These are phyloP conservation scores for Leccinum huronense DNA, from an alignment of 1,284 basidiomycete species.

Conservation along the genomic window DNA sequence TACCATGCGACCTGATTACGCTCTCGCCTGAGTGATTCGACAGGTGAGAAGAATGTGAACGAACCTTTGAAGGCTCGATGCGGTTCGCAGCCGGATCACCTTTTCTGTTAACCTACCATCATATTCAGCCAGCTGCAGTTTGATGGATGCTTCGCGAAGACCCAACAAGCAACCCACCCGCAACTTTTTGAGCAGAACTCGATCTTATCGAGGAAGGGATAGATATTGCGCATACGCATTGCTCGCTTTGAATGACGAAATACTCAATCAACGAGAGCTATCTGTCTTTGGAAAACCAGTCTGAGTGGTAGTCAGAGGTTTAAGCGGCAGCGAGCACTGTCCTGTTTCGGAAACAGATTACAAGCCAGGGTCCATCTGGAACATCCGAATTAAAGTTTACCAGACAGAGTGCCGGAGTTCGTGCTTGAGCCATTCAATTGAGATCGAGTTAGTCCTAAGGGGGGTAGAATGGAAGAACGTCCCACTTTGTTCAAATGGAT, in stretches of 20 bases:
- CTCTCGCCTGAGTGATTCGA: neutral
- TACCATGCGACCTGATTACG: constrained; percentile 46
- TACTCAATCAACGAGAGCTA: neutral
- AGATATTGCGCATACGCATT: too few species aligned
- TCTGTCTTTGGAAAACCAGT: neutral
- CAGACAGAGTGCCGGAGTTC: neutral
- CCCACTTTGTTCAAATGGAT: constrained; percentile 7
- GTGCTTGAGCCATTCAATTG: constrained; percentile 5
- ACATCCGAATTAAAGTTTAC: neutral
- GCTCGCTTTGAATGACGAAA: constrained; percentile 13
- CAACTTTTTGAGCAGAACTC: constrained; percentile 1
- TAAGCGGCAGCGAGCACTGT: neutral
- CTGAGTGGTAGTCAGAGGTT: neutral
- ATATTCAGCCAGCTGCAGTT: constrained; percentile 19
- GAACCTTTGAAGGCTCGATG: constrained; percentile 38
- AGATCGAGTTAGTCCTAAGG: constrained; percentile 6
- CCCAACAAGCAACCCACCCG: constrained; percentile 6
- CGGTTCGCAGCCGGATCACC: constrained; percentile 32
- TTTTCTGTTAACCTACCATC: constrained; percentile 17
- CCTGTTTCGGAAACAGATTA: constrained; percentile 1
- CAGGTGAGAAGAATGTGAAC: constrained; percentile 8
- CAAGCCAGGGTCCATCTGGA: neutral
- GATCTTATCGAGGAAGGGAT: constrained; percentile 10
- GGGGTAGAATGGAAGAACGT: constrained; percentile 7
- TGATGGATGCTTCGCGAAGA: constrained; percentile 14